A percentile compares a stretch with the other conserved stretches of the same genome.
These are phyloP conservation scores for Pseudocercospora eumusae DNA, from an alignment of 2,329 filamentous ascomycete genomes.

Conservation along the genomic window DNA sequence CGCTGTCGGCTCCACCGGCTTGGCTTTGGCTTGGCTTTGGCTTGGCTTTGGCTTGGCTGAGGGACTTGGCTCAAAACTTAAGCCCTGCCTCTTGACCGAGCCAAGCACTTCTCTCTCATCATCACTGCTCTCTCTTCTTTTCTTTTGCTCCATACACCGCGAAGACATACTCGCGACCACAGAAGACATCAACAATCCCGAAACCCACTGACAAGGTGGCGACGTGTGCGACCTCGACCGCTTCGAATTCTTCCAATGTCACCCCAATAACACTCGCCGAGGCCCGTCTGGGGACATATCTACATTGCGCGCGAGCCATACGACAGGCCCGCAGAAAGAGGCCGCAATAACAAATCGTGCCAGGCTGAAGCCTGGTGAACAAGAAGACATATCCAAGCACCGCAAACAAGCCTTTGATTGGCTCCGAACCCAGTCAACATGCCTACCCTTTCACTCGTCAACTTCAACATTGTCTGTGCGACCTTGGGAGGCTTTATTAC, in stretches of 20 bases:
- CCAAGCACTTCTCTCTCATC: neutral
- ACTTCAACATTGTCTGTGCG: conserved; percentile 83
- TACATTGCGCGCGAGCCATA: neutral
- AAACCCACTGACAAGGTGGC: conserved; percentile 13
- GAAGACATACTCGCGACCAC: neutral
- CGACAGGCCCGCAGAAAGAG: conserved; percentile 15
- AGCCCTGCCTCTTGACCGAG: neutral
- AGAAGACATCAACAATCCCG: neutral
- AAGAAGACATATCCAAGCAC: conserved; percentile 6
- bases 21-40: neutral
- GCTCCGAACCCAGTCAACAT: conserved; percentile 42
- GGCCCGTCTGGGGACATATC: conserved; percentile 12
- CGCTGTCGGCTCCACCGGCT: neutral
- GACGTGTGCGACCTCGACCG: neutral
- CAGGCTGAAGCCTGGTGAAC: conserved; percentile 6
- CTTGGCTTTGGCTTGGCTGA: too few relatives aligned
- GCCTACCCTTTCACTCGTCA: conserved; percentile 59
- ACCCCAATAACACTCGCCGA: conserved; percentile 35
- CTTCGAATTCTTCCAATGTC: conserved; percentile 19
- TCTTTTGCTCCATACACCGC: neutral
- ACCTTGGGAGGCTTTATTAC: conserved; percentile 84
- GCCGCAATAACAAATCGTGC: conserved; percentile 27
- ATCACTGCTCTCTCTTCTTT: neutral
- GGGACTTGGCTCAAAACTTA: neutral
- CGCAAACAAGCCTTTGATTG: neutral